These are phyloP conservation scores for Fusarium virguliforme DNA, from an alignment of 2,329 filamentous ascomycete species.

Conservation along the genomic window DNA sequence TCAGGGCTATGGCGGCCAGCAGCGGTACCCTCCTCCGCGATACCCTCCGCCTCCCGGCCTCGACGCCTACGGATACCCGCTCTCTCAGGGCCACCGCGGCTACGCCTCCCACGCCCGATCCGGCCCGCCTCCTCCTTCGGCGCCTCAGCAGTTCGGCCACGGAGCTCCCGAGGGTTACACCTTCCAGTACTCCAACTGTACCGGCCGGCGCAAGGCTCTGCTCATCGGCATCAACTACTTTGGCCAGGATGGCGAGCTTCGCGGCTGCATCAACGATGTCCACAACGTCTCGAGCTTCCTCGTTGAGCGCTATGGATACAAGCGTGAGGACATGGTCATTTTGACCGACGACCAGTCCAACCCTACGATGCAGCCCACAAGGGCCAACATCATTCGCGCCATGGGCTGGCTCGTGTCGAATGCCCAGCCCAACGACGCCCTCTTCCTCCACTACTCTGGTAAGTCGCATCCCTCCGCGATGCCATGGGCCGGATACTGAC, in stretches of 20 bases:
- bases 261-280: slow-evolving; percentile 86
- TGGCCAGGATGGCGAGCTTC: slow-evolving; percentile 78
- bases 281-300: slow-evolving; percentile 83
- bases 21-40: slow-evolving; percentile 54
- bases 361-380: slow-evolving; percentile 80
- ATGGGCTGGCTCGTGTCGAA: slow-evolving; percentile 83
- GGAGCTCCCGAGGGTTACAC: slow-evolving; percentile 79
- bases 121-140: slow-evolving; percentile 64
- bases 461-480: slow-evolving; percentile 41
- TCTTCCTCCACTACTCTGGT: slow-evolving; percentile 85
- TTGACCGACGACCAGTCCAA: slow-evolving; percentile 83
- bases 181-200: slow-evolving; percentile 84
- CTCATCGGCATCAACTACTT: slow-evolving; percentile 89
- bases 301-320: slow-evolving; percentile 78
- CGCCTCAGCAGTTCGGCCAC: slow-evolving; percentile 74
- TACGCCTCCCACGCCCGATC: slow-evolving; percentile 52
- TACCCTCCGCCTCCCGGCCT: slow-evolving; percentile 61
- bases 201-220: slow-evolving; percentile 80
- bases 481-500: slow-evolving; percentile 15
- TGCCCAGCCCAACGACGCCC: slow-evolving; percentile 80
- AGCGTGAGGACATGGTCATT: slow-evolving; percentile 84
- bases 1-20: slow-evolving; percentile 42
- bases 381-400: slow-evolving; percentile 80
- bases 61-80: slow-evolving; percentile 66
- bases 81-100: slow-evolving; percentile 50